A percentile compares a stretch with the other conserved stretches of the same genome.
Conservation (phyloP, 495 filamentous ascomycete genomes). For the Aspergillus nidulans region DNA sequence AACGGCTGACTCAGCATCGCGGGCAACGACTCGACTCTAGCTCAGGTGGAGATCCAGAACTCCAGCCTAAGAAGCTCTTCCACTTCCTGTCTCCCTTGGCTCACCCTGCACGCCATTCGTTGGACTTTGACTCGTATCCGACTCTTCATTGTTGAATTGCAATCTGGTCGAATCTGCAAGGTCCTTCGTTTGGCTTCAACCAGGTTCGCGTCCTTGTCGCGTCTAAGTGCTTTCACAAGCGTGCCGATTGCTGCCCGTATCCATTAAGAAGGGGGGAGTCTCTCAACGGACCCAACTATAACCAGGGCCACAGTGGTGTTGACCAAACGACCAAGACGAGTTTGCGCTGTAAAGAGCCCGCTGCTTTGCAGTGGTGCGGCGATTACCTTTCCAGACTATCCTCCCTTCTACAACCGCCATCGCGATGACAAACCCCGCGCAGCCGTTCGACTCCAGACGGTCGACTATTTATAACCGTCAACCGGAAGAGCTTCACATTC, state of each 20-base stretch:
- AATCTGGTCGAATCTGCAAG: neutral
- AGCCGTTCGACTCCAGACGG: slow-evolving; percentile 53
- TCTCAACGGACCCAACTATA: neutral
- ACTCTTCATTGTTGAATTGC: slow-evolving; percentile 18
- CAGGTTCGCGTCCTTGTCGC: slow-evolving; percentile 41
- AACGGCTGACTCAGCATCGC: slow-evolving; percentile 18
- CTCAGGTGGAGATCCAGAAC: neutral
- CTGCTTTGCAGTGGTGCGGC: slow-evolving; percentile 7
- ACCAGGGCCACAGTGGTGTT: neutral
- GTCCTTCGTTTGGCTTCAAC: slow-evolving; percentile 25
- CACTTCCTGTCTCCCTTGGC: slow-evolving; percentile 1
- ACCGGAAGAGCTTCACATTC: slow-evolving; percentile 76
- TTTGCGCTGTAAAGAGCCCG: neutral
- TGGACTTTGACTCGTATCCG: neutral
- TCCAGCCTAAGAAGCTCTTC: neutral
- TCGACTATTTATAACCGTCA: slow-evolving; percentile 47
- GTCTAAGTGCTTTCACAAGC: slow-evolving; percentile 40
- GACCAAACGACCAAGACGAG: neutral
- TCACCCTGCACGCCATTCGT: neutral
- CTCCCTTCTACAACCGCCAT: slow-evolving; percentile 2
- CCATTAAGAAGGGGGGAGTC: neutral
- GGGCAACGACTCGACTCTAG: slow-evolving; percentile 5
- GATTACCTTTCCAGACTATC: neutral
- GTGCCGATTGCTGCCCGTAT: slow-evolving; percentile 1
- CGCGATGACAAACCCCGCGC: slow-evolving; percentile 42